phyloP scores from a whole-genome alignment of 495 filamentous ascomycete species.

The Lentithecium fluviatile region DNA sequence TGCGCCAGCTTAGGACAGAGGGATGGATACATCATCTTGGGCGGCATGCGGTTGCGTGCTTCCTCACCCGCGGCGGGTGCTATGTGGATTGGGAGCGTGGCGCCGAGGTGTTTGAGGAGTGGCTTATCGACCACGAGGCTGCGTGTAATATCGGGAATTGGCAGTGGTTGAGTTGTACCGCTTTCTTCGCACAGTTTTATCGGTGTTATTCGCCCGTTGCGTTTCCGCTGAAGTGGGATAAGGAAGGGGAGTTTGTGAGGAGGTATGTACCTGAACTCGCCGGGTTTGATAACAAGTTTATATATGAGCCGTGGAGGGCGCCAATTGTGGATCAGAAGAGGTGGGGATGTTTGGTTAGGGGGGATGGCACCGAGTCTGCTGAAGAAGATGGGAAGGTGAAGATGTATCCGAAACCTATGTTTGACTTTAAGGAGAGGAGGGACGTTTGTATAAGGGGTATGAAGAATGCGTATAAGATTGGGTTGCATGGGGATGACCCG shows the following conservation, averaged over 20 bases:
- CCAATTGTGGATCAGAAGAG: slow-evolving; percentile 59
- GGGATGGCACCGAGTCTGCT: slow-evolving; percentile 43
- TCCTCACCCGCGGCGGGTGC: slow-evolving; percentile 69
- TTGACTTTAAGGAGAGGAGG: slow-evolving; percentile 62
- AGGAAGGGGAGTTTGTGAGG: slow-evolving; percentile 58
- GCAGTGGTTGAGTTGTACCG: slow-evolving; percentile 73
- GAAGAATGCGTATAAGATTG: slow-evolving; percentile 63
- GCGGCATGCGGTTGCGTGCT: slow-evolving; percentile 69
- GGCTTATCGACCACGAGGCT: slow-evolving; percentile 68
- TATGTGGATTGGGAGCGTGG: slow-evolving; percentile 73
- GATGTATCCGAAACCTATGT: slow-evolving; percentile 68
- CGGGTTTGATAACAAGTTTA: slow-evolving; percentile 60
- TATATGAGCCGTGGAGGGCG: slow-evolving; percentile 74
- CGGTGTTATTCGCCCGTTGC: slow-evolving; percentile 65
- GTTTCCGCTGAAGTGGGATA: slow-evolving; percentile 68
- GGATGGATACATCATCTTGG: slow-evolving; percentile 77
- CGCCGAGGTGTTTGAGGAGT: slow-evolving; percentile 71
- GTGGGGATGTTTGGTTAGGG: slow-evolving; percentile 57
- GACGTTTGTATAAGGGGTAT: slow-evolving; percentile 59
- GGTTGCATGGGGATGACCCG: slow-evolving; percentile 59
- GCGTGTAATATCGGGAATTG: slow-evolving; percentile 70
- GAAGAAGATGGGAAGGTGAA: slow-evolving; percentile 36
- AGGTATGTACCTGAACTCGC: slow-evolving; percentile 63
- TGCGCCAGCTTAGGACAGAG: slow-evolving; percentile 66
- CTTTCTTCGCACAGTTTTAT: slow-evolving; percentile 65